Conservation (phyloP, 108 stramenopile genomes). For the Asterionellopsis glacialis region DNA sequence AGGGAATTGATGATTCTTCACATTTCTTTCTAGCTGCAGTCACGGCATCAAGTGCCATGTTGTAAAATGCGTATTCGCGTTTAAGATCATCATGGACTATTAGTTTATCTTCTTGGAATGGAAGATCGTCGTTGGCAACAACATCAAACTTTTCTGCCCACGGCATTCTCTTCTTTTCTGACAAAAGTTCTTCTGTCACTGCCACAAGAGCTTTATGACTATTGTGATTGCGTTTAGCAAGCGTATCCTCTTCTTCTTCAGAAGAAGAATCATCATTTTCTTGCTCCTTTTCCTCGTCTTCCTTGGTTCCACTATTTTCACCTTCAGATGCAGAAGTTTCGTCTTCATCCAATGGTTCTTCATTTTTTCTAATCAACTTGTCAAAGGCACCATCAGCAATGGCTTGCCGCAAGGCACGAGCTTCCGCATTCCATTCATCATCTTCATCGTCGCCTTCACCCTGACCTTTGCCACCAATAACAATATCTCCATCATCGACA, state of each 20-base stretch:
- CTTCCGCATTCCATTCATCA: conserved; percentile 51
- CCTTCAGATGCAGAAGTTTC: conserved; percentile 14
- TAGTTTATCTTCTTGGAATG: conserved; percentile 54
- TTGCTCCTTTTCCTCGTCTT: conserved; percentile 12
- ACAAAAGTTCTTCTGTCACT: conserved; percentile 26
- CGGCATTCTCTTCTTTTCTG: conserved; percentile 35
- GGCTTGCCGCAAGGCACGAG: conserved; percentile 42
- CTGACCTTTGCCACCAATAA: conserved; percentile 22
- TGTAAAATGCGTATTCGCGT: conserved; percentile 95
- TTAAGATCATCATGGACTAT: conserved; percentile 96
- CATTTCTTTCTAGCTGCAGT: conserved; percentile 61
- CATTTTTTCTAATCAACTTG: conserved; percentile 23
- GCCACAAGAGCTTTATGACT: conserved; percentile 40
- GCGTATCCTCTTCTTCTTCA: conserved; percentile 13
- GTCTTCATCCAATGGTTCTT: conserved; percentile 17
- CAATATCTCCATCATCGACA: conserved; percentile 8
- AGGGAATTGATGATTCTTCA: conserved; percentile 54
- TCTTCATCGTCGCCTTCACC: conserved; percentile 50
- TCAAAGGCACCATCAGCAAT: conserved; percentile 44
- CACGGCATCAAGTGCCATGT: conserved; percentile 87
- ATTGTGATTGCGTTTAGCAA: neutral
- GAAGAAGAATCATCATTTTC: conserved; percentile 8
- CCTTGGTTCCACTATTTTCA: conserved; percentile 1
- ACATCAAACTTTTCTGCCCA: conserved; percentile 80
- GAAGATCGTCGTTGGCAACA: conserved; percentile 59